Base-by-base conservation (phyloP, 306 rosid genomes). In the Myrica gale region DNA sequence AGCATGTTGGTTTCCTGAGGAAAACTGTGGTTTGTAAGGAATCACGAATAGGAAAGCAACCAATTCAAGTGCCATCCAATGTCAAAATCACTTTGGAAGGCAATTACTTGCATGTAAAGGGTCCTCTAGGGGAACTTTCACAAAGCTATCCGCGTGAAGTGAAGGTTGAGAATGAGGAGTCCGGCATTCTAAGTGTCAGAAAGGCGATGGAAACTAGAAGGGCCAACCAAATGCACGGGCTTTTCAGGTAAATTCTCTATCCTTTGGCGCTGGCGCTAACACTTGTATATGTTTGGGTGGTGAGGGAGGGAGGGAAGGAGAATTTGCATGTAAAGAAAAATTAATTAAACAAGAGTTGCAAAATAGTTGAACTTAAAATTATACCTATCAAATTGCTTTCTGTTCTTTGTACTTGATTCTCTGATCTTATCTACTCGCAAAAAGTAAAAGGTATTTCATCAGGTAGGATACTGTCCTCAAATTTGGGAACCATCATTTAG, bases 221-320 rank as follows among this genome's bases (percentile, higher is more conserved):
- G 77, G 99, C 98, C 48, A 96, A 88, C 72, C 93, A 96, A 85
- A 96, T 92, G 97, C 96, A 90, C 62, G 98, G 98, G 16, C 97
- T 95, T 71, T 95, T 92, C 87, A 88, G 97, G 97, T 95, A 83
- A 70, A 50, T 58, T 82, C 82, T 79, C 81, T 53, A 82, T 54
- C 51, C 72, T 77, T 56, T 26, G 26, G 26, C 9, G 7, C 57
- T 26, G 26, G 26, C 9, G 7, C 57, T 57, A 58, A 68, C 6
- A 73, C 63, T 41, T 50, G 21, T 66, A 16, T 8, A 1, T 46
- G 21, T 67, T n/a, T 65, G 20, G n/a, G 23, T 41, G 1, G 20
- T n/a, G 50, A 16, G 70, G n/a, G 50, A 20, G 45, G 46, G 47
- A 17, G n/a, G 26, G 50, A 39, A 19, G 13, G 68, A 65, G 7